Conservation (phyloP, 306 rosid species). For the Carpinus fangiana region DNA sequence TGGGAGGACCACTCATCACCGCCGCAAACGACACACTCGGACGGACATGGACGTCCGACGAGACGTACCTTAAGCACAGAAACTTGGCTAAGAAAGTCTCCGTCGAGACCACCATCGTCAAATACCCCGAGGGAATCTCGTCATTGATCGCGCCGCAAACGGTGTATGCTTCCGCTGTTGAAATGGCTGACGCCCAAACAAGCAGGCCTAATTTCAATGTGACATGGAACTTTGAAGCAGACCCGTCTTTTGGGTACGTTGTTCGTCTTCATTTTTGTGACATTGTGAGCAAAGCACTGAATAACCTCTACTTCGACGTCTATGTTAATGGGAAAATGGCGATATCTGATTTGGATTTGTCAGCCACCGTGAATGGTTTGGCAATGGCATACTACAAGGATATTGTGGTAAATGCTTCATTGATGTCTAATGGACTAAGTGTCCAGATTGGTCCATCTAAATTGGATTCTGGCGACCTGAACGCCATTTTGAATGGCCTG, state of each 20-base stretch:
- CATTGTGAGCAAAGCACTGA: slow-evolving; percentile 48
- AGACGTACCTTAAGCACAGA: slow-evolving; percentile 34
- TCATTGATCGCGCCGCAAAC: slow-evolving; percentile 46
- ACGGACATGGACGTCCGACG: slow-evolving; percentile 53
- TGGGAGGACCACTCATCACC: slow-evolving; percentile 55
- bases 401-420: slow-evolving; percentile 51
- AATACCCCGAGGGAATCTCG: slow-evolving; percentile 29
- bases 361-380: slow-evolving; percentile 32
- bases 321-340: slow-evolving; percentile 48
- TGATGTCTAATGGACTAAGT: slow-evolving; percentile 43
- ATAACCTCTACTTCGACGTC: slow-evolving; percentile 48
- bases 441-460: slow-evolving; percentile 49
- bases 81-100: slow-evolving; percentile 30
- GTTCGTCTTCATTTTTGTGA: slow-evolving; percentile 61
- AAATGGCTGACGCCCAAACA: slow-evolving; percentile 42
- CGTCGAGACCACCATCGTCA: slow-evolving; percentile 29
- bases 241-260: slow-evolving; percentile 43
- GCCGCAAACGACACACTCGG: slow-evolving; percentile 47
- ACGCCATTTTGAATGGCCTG: slow-evolving; percentile 53
- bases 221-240: slow-evolving; percentile 57
- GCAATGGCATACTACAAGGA: slow-evolving; percentile 51
- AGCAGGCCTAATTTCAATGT: slow-evolving; percentile 44
- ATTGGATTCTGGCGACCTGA: slow-evolving; percentile 6
- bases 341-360: slow-evolving; percentile 41
- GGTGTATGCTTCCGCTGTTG: slow-evolving; percentile 44